Base-by-base conservation (phyloP, 257 asterid species). In the Coffea eugenioides region DNA sequence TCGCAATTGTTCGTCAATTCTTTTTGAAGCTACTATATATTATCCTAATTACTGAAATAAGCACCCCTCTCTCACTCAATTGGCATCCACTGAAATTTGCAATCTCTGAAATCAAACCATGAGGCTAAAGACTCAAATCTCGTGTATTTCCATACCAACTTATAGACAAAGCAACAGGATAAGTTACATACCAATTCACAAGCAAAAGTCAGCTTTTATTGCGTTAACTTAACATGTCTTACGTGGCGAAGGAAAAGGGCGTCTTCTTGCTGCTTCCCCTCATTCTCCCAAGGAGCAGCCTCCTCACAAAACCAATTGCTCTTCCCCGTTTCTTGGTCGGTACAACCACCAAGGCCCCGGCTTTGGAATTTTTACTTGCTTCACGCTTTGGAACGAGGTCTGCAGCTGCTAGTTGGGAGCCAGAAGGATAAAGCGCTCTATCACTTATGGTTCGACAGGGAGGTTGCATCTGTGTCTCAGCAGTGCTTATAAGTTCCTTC, bases 251-350 rank as follows among this genome's bases (percentile, higher is more conserved):
- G 81, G 87, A 85, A 78, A 88, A 69, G 59, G 86, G 80, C 49
- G 85, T 61, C 64, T 73, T 92, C 83, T 84, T 87, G 79, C 79
- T 69, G 82, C 90, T 81, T 71, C 84, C 74, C 62, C 83, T 88
- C 84, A 84, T 91, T 92, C 83, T 92, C 79, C 92, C 83, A n/a
- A 95, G 83, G 73, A 95, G 87, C 7, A 95, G 79, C 87, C 90
- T 95, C 75, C 88, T 89, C 77, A 91, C 89, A 83, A 92, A 86
- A 62, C 91, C 83, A 16, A 87, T 13, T 48, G 92, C 90, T 86
- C 90, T 94, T 79, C 89, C 89, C 71, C 73, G 85, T 76, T 87
- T 91, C 82, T 88, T 90, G 71, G 77, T 56, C 3, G 93, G 93
- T 14, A 88, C 74, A 46, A 89, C 77, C 67, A 85, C 92, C 85